Evolutionary conservation across 106 monocot species (phyloP).

Genomic region (Vanilla planifolia): DNA sequence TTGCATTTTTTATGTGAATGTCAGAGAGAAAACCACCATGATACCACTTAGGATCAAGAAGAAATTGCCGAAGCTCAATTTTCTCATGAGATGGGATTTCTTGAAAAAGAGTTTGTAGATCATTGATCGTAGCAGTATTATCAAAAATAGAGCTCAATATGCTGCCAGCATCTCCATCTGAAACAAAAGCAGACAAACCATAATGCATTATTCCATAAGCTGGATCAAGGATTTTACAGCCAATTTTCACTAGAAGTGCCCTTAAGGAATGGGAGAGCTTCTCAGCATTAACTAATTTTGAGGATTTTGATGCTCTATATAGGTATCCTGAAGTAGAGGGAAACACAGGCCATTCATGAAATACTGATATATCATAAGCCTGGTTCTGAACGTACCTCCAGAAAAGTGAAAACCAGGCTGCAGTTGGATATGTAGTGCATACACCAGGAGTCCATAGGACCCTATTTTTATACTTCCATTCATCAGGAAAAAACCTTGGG

Average conservation of each 20-base stretch:
- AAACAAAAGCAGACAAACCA: conserved; percentile 56
- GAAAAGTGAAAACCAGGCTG: conserved; percentile 78
- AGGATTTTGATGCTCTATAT: conserved; percentile 55
- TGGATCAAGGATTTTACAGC: conserved; percentile 73
- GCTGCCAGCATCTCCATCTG: conserved; percentile 64
- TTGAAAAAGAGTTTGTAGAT: conserved; percentile 34
- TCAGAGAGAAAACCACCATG: conserved; percentile 53
- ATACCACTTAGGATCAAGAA: conserved; percentile 90
- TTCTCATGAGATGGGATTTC: conserved; percentile 49
- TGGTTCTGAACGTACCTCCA: conserved; percentile 68
- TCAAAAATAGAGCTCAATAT: conserved; percentile 74
- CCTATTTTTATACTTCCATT: conserved; percentile 66
- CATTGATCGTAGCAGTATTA: conserved; percentile 20
- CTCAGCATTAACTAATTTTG: conserved; percentile 64
- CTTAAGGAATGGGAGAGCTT: conserved; percentile 44
- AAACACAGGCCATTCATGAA: conserved; percentile 88
- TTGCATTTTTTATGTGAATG: conserved; percentile 51
- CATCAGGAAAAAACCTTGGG: conserved; percentile 61
- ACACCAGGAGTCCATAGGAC: conserved; percentile 61
- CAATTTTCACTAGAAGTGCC: conserved; percentile 61
- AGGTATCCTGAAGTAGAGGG: conserved; percentile 82
- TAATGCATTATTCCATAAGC: conserved; percentile 46
- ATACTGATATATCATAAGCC: conserved; percentile 61
- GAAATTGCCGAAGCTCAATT: conserved; percentile 69
- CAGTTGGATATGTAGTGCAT: conserved; percentile 22